phyloP scores from a whole-genome alignment of 1,284 basidiomycete species.

The Retiboletus flavoniger region DNA sequence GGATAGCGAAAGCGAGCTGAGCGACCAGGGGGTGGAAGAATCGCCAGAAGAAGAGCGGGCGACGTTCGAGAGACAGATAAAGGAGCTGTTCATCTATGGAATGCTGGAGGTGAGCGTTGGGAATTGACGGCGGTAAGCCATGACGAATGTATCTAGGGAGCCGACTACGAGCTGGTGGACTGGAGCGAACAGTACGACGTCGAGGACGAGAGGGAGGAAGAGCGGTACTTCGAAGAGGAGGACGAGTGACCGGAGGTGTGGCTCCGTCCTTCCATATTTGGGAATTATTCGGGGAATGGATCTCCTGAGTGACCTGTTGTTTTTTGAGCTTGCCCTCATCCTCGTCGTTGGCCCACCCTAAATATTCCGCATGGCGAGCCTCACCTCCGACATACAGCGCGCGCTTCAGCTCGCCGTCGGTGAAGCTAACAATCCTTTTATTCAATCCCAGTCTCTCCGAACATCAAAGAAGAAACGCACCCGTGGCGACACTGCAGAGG shows the following conservation, averaged over 20 bases:
- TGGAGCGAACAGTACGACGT: conserved; percentile 72
- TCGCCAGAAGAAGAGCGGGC: conserved; percentile 43
- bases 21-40: conserved; percentile 38
- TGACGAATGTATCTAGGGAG: conserved; percentile 42
- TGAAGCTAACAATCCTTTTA: conserved; percentile 39
- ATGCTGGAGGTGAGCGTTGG: conserved; percentile 57
- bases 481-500: conserved; percentile 21
- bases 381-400: conserved; percentile 40
- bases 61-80: conserved; percentile 58
- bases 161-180: conserved; percentile 71
- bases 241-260: conserved; percentile 41
- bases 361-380: conserved; percentile 34
- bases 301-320: background rate
- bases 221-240: conserved; percentile 75
- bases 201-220: conserved; percentile 64
- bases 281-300: conserved; percentile 17
- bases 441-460: conserved; percentile 33
- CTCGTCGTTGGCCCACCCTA: conserved; percentile 38
- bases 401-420: conserved; percentile 42
- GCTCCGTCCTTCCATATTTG: conserved; percentile 8
- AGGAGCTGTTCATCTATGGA: conserved; percentile 74
- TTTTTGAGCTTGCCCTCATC: conserved; percentile 41
- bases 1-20: conserved; percentile 51
- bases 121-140: background rate
- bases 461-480: conserved; percentile 28